Conservation (phyloP, 2,329 filamentous ascomycete genomes). For the Ophiostoma tasmaniense region DNA sequence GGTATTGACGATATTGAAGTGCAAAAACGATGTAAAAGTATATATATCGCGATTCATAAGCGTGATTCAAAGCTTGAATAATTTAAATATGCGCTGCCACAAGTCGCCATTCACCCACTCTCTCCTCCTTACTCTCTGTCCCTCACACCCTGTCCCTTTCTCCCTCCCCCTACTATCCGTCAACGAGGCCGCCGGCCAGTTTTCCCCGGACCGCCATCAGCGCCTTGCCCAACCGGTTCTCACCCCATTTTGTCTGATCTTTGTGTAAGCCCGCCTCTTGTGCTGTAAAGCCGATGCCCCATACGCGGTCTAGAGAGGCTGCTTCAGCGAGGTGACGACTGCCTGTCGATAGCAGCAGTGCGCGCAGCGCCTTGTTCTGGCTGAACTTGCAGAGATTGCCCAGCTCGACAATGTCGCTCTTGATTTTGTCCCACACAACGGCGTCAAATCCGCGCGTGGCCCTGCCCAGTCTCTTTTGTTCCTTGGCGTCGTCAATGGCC, state of each 20-base stretch:
- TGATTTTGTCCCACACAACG: conserved; percentile 16
- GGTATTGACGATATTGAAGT: too few species aligned
- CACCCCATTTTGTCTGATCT: conserved; percentile 47
- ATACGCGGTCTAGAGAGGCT: conserved; percentile 51
- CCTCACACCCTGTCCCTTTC: too few species aligned
- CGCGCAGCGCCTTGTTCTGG: conserved; percentile 2
- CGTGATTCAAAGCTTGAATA: too few species aligned
- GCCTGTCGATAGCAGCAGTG: conserved; percentile 46
- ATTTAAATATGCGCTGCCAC: too few species aligned
- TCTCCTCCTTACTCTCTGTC: too few species aligned
- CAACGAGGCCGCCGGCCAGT: neutral
- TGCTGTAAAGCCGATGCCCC: conserved; percentile 55
- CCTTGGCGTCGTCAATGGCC: conserved; percentile 14
- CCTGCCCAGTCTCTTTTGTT: conserved; percentile 17
- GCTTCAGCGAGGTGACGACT: conserved; percentile 55
- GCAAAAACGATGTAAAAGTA: too few species aligned
- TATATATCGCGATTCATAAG: too few species aligned
- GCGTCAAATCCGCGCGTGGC: conserved; percentile 10
- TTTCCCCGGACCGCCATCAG: conserved; percentile 46
- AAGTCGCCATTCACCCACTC: too few species aligned
- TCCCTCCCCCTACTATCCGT: too few species aligned
- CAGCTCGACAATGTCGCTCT: conserved; percentile 44
- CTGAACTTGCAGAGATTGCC: conserved; percentile 55
- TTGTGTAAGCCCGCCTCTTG: conserved; percentile 34
- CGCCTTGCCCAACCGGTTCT: conserved; percentile 56